Evolutionary conservation across 768 basidiomycete genomes (phyloP), one percentile per base, ranked within the genome.

Genomic region (Kockovaella imperatae): DNA sequence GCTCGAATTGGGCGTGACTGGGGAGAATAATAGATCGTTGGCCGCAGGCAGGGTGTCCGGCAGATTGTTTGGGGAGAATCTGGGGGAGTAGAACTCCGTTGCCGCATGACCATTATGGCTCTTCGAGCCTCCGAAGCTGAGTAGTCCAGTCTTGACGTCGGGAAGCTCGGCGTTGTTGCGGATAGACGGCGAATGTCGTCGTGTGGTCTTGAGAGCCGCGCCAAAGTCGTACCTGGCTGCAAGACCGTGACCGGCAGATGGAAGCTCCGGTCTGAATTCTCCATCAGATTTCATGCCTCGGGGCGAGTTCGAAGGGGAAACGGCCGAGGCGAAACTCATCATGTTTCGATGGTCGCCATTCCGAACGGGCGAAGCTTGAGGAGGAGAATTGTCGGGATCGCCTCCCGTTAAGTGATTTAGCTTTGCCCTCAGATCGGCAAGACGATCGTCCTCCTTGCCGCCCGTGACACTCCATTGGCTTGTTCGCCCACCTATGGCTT

Each of bases 381-480:
- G 49, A 23, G 50, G 48, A 21, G 35, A 43, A 31, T 28, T 23
- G 15, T 53, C 51, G 23, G 56, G 54, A 45, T 74, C 71, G 40
- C 71, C 72, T 18, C 66, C 59, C 14, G 68, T 79, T 45, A 87
- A 79, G 53, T 79, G 76, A 69, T 87, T 83, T 43, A 90, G 74
- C 64, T 79, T 81, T 56, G 69, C 78, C 53, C 78, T 72, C 48
- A 91, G 73, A 64, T 84, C 79, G 20, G 75, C 78, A 55, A 85
- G 76, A 42, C 79, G 70, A 52, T 75, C 73, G 7, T 70, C 65
- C 1, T 62, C 55, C 31, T 72, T 69, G n/a, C 74, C 69, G 68
- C 39, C 76, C 63, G 59, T 74, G 64, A 73, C 67, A 31, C 62
- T 62, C 72, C 71, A 74, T 41, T 68, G 67, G 0, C 52, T 56